Evolutionary conservation across 2,329 filamentous ascomycete species (phyloP).

Genomic region (Tolypocladium tropicale): DNA sequence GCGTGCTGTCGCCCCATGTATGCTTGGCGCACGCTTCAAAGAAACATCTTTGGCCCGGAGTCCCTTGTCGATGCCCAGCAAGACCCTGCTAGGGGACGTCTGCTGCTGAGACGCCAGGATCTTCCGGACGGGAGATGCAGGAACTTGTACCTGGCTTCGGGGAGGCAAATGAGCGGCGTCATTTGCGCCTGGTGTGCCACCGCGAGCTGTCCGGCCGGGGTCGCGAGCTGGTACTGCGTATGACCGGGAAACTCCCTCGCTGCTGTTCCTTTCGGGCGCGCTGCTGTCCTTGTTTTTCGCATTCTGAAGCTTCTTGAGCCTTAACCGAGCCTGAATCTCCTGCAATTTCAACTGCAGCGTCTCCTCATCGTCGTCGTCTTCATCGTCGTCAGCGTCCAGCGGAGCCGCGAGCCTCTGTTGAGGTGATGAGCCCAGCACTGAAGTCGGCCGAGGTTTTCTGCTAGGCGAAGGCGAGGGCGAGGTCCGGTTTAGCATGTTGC

Average conservation of each 20-base stretch:
- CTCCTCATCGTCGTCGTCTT: slow-evolving; percentile 76
- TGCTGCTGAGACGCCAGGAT: slow-evolving; percentile 39
- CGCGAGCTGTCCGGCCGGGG: slow-evolving; percentile 10
- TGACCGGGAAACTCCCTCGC: slow-evolving; percentile 8
- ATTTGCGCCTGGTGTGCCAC: slow-evolving; percentile 16
- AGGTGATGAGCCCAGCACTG: slow-evolving; percentile 5
- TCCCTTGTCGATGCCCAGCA: slow-evolving; percentile 85
- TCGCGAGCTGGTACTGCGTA: slow-evolving; percentile 11
- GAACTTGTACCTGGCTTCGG: slow-evolving; percentile 54
- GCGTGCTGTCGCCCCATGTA: slow-evolving; percentile 18
- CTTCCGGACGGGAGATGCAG: slow-evolving; percentile 60
- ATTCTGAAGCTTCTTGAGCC: slow-evolving; percentile 76
- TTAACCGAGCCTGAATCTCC: slow-evolving; percentile 79
- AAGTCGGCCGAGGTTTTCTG: slow-evolving; percentile 10
- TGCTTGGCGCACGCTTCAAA: slow-evolving; percentile 58
- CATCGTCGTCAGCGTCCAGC: slow-evolving; percentile 31
- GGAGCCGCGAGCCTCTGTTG: slow-evolving; percentile 21
- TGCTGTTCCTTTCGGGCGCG: slow-evolving; percentile 9
- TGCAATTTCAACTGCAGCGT: slow-evolving; percentile 76
- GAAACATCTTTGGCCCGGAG: slow-evolving; percentile 73
- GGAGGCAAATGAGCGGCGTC: slow-evolving; percentile 7
- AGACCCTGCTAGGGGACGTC: slow-evolving; percentile 67
- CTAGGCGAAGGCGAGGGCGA: slow-evolving; percentile 60
- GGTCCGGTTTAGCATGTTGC: slow-evolving; percentile 53
- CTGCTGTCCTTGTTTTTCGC: slow-evolving; percentile 15